Percentiles rank a stretch among this genome's conserved stretches.
Evolutionary conservation across 345 rosid genomes (phyloP).

Genomic region (Melaleuca quinquenervia): DNA sequence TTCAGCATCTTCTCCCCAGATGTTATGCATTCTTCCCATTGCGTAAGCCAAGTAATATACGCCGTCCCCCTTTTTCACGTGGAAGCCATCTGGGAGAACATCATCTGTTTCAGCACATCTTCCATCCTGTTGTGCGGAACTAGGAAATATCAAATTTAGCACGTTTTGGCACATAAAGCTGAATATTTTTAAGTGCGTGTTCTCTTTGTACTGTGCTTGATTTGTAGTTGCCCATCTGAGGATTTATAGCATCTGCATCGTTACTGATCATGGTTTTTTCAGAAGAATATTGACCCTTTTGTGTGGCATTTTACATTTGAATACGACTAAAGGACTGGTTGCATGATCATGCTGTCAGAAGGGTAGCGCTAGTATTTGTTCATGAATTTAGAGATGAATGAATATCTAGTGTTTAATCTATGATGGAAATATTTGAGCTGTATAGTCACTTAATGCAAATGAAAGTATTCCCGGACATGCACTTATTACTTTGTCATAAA

Average conservation of each 20-base stretch:
- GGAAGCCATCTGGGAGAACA: constrained; percentile 54
- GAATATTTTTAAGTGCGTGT: not conserved
- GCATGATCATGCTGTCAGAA: not conserved
- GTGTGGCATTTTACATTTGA: not conserved
- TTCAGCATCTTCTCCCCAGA: constrained; percentile 77
- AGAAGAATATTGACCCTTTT: not conserved
- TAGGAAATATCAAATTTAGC: not conserved
- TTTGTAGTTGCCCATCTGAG: not conserved
- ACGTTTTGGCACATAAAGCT: not conserved
- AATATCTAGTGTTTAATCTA: not conserved
- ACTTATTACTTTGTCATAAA: too few relatives aligned
- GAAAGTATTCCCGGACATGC: too few relatives aligned
- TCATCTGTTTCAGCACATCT: constrained; percentile 56
- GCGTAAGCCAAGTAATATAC: constrained; percentile 49
- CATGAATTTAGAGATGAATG: not conserved
- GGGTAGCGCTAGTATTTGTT: not conserved
- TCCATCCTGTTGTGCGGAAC: constrained; percentile 34
- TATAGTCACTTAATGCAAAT: not conserved
- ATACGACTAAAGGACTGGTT: not conserved
- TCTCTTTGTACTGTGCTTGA: not conserved
- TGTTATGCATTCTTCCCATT: constrained; percentile 68
- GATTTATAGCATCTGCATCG: not conserved
- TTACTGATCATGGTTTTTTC: not conserved
- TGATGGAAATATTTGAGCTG: not conserved
- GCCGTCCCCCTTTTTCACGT: constrained; percentile 50